Percentiles rank a stretch among this genome's conserved stretches.
Conservation (phyloP, 2,329 filamentous ascomycete genomes). For the Venturia oleaginea region DNA sequence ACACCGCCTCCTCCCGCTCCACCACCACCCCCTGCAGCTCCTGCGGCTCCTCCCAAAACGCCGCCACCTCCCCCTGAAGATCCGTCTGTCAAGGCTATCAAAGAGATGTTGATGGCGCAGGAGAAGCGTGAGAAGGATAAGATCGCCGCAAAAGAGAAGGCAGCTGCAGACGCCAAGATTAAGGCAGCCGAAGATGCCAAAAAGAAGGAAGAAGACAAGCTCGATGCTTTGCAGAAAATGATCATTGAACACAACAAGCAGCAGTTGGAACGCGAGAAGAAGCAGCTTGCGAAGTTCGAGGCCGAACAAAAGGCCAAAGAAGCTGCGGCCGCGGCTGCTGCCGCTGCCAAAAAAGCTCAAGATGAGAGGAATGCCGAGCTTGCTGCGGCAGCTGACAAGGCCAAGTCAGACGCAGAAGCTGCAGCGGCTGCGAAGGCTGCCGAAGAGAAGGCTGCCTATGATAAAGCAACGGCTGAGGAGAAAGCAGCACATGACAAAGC, state of each 20-base stretch:
- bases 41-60: constrained; percentile 19
- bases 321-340: constrained; percentile 8
- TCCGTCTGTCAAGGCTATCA: constrained; percentile 23
- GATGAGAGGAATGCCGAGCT: constrained; percentile 28
- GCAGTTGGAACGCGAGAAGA: constrained; percentile 15
- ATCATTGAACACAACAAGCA: constrained; percentile 14
- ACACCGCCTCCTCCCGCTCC: constrained; percentile 16
- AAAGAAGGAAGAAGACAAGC: constrained; percentile 17
- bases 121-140: constrained; percentile 24
- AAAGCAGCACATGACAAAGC: constrained; percentile 20
- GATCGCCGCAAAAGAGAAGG: constrained; percentile 17
- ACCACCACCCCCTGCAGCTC: constrained; percentile 15
- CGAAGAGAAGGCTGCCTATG: constrained; percentile 19
- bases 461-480: constrained; percentile 20
- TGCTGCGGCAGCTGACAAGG: constrained; percentile 31
- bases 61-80: constrained; percentile 17
- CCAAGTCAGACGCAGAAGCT: constrained; percentile 40
- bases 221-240: constrained; percentile 17
- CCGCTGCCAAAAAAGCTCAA: constrained; percentile 24
- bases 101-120: constrained; percentile 26
- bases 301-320: constrained; percentile 12
- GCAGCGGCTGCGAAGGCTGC: constrained; percentile 32
- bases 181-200: constrained; percentile 9
- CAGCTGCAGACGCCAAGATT: constrained; percentile 15
- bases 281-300: constrained; percentile 9